Conservation (phyloP, 169 alveolate genomes). For the Eimeria praecox region DNA sequence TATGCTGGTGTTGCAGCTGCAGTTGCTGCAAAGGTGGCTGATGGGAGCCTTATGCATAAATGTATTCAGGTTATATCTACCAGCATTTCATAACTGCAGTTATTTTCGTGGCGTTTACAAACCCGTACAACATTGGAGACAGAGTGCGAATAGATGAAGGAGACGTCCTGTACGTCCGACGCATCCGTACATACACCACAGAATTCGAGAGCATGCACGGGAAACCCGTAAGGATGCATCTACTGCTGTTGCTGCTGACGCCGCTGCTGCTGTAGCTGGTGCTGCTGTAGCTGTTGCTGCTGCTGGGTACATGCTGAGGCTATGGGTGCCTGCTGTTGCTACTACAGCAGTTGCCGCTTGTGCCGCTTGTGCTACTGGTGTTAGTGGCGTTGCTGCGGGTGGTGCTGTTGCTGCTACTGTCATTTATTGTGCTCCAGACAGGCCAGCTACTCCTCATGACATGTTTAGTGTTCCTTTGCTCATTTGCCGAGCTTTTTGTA, state of each 20-base stretch:
- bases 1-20: background rate
- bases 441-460: too few relatives aligned
- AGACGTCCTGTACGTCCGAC: slow-evolving; percentile 74
- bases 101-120: slow-evolving; percentile 69
- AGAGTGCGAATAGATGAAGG: slow-evolving; percentile 79
- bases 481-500: too few relatives aligned
- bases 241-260: background rate
- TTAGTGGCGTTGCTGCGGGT: too few relatives aligned
- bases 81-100: slow-evolving; percentile 75
- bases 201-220: slow-evolving; percentile 82
- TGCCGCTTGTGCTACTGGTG: too few relatives aligned
- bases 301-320: too few relatives aligned
- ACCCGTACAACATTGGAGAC: slow-evolving; percentile 76
- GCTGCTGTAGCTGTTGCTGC: background rate
- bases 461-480: too few relatives aligned
- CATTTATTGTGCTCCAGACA: too few relatives aligned
- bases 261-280: background rate
- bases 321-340: too few relatives aligned
- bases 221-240: slow-evolving; percentile 55
- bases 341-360: too few relatives aligned
- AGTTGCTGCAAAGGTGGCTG: background rate
- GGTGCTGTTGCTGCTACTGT: too few relatives aligned
- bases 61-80: slow-evolving; percentile 69
- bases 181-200: slow-evolving; percentile 75
- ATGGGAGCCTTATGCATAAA: background rate